Base-by-base conservation (phyloP, 352 stramenopile genomes). In the Globisporangium irregulare region DNA sequence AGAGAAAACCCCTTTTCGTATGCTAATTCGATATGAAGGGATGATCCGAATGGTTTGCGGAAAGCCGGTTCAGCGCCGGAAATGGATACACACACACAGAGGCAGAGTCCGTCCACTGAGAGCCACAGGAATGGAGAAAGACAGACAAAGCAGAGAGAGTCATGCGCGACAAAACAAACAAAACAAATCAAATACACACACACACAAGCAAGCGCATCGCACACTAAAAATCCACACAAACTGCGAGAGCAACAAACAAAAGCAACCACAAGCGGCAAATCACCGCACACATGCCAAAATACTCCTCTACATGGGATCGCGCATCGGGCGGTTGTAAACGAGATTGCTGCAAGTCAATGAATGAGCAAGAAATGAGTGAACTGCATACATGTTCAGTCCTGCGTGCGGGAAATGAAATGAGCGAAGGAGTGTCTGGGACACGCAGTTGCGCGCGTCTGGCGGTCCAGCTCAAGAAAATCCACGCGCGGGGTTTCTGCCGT, bases 51-150 rank as follows among this genome's bases (percentile, higher is more conserved):
- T 46, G 20, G 27, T 43, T 59, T 43, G 3, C 1, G 6, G 54
- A 59, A 59, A 59, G 53, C 53, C 53, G 53, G 54, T 60, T 60
- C 54, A 60, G 27, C 27, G 27, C 5, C 29, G 54, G 54, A 43
- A 60, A 60, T 60, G 54, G 54, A 60, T 60, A 24, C 22, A 60
- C 54, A 60, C 27, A 25, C 27, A 10, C 15, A 20, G 12, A 38
- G 24, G 18, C 53, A 15, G 25, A 18, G 54, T 10, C 54, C 25
- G 27, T 29, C 27, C 27, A 29, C 38, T 59, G n/a, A 6, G 54
- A 43, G 27, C 18, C 14, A 32, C 15, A 60, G 54, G 25, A 59
- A 41, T n/a, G 15, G 4, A 38, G 53, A 59, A 59, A 34, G 53
- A 15, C n/a, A 59, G 24, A 50, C 43, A 15, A 50, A 50, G 43